Evolutionary conservation across 164 flowering plant genomes (phyloP).

Genomic region (Vitis rupestris): DNA sequence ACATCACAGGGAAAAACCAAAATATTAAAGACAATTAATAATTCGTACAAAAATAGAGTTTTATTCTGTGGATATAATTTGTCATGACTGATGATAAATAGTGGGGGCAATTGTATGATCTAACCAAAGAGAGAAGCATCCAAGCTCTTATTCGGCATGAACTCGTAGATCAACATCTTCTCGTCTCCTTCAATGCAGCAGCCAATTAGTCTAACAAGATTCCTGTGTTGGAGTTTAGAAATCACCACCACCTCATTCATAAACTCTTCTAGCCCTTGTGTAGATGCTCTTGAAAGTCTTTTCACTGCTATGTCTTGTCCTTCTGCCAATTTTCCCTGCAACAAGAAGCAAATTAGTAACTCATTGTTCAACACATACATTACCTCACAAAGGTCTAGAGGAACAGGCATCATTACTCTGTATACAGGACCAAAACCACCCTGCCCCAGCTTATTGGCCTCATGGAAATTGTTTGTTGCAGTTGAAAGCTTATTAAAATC

Average conservation of each 20-base stretch:
- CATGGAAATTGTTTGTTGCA: constrained; percentile 28
- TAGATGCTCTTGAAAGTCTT: constrained; percentile 34
- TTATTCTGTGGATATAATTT: no score
- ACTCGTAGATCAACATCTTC: constrained; percentile 29
- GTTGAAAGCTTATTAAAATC: constrained; percentile 20
- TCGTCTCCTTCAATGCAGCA: constrained; percentile 36
- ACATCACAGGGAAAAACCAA: neutral
- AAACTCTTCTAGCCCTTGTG: constrained; percentile 44
- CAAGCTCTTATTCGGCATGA: constrained; percentile 32
- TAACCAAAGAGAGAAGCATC: constrained; percentile 27
- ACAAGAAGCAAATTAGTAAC: neutral
- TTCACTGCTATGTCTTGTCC: constrained; percentile 46
- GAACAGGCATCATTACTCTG: constrained; percentile 12
- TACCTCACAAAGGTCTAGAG: neutral
- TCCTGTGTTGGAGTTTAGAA: constrained; percentile 41
- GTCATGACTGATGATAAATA: no score
- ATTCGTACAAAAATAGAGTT: no score
- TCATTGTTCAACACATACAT: neutral
- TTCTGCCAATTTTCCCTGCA: constrained; percentile 31
- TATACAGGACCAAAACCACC: constrained; percentile 42
- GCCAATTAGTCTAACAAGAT: constrained; percentile 42
- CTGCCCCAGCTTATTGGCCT: constrained; percentile 25
- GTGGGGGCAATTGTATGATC: neutral
- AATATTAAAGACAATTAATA: neutral
- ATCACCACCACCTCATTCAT: constrained; percentile 44